Conservation (phyloP, 208 protist species). For the Wallacemonas rigidus region DNA sequence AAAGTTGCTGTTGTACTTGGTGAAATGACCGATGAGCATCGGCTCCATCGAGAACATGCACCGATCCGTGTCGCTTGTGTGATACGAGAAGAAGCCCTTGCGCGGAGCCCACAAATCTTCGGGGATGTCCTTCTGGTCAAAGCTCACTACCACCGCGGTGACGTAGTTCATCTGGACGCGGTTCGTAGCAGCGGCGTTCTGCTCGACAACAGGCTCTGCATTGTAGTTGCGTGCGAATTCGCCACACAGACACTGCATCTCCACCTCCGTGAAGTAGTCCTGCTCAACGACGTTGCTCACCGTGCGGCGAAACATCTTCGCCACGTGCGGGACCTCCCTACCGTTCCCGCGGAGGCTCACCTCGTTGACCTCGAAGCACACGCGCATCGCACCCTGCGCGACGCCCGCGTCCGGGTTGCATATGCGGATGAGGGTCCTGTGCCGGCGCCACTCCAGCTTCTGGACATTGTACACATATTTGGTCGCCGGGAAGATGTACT, state of each 20-base stretch:
- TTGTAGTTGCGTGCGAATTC: conserved; percentile 69
- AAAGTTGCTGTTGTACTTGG: conserved; percentile 88
- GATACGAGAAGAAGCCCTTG: conserved; percentile 73
- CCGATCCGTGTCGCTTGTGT: conserved; percentile 49
- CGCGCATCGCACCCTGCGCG: conserved; percentile 71
- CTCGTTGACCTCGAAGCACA: conserved; percentile 73
- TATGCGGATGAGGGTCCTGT: conserved; percentile 44
- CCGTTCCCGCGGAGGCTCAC: conserved; percentile 43
- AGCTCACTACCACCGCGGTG: conserved; percentile 41
- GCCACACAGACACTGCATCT: conserved; percentile 59
- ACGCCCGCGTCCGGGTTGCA: conserved; percentile 41
- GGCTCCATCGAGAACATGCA: conserved; percentile 71
- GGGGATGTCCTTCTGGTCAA: conserved; percentile 44
- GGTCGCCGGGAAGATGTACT: conserved; percentile 42
- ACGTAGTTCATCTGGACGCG: conserved; percentile 36
- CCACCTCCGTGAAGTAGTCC: conserved; percentile 76
- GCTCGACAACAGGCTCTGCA: conserved; percentile 8
- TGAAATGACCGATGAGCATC: conserved; percentile 62
- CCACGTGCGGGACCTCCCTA: conserved; percentile 45
- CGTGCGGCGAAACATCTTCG: conserved; percentile 72
- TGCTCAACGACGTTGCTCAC: conserved; percentile 64
- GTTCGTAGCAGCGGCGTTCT: conserved; percentile 22
- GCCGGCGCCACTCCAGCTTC: conserved; percentile 34
- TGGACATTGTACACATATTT: conserved; percentile 59
- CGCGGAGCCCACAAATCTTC: conserved; percentile 32